A percentile compares a stretch with the other conserved stretches of the same genome.
Evolutionary conservation across 2,329 filamentous ascomycete species (phyloP).

Genomic region (Trichoderma sp.): DNA sequence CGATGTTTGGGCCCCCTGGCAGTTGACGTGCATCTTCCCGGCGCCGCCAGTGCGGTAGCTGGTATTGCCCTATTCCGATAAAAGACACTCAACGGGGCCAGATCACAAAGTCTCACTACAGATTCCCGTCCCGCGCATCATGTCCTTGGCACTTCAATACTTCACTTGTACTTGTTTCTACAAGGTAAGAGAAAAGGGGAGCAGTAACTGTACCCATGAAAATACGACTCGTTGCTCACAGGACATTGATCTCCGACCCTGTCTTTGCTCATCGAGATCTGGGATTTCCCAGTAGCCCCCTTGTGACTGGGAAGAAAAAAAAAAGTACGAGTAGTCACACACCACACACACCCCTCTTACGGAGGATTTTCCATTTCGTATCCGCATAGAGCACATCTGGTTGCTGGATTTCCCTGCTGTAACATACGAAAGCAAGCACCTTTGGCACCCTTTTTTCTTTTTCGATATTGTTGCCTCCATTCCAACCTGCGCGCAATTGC

Average conservation of each 20-base stretch:
- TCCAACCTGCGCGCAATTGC: background rate
- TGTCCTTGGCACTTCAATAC: background rate
- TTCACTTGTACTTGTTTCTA: no score
- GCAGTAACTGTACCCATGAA: background rate
- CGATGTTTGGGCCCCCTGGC: background rate
- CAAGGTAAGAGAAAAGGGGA: background rate
- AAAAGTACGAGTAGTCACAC: background rate
- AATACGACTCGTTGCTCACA: background rate
- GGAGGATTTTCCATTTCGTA: background rate
- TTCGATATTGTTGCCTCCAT: background rate
- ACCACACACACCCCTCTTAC: background rate
- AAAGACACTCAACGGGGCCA: background rate
- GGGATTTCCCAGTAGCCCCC: background rate
- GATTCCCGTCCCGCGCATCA: background rate
- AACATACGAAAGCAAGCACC: background rate
- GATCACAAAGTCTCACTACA: background rate
- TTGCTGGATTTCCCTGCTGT: background rate
- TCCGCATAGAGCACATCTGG: background rate
- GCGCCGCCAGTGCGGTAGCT: constrained; percentile 1
- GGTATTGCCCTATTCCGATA: background rate
- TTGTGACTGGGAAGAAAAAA: background rate
- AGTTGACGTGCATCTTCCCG: constrained; percentile 7
- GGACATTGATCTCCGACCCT: background rate
- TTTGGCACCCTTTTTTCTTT: background rate
- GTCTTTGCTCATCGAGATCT: background rate